Base-by-base conservation (phyloP, 2,329 filamentous ascomycete genomes). In the Neophaeococcomyces aloes region DNA sequence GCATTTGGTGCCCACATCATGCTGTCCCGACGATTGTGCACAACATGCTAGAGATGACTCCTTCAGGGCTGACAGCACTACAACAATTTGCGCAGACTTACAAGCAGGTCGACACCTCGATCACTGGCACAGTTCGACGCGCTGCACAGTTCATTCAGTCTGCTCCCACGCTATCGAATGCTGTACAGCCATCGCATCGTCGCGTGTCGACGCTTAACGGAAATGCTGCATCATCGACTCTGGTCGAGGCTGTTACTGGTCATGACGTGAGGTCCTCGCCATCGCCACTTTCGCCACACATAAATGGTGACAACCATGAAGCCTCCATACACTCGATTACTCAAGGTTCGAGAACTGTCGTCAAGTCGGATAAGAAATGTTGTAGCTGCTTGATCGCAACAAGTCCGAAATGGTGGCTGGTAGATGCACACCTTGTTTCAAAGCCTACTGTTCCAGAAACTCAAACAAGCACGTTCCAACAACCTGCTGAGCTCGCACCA, bases 71-170 rank as follows among this genome's bases (percentile, higher is more conserved):
- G 42, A 93, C 81, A 54, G 86, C 85, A 7, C 67, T 98, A 38
- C 87, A 95, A 61, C 71, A 94, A 19, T 98, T 84, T 60, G 85
- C 83, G 34, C 81, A 82, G 53, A 87, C 81, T 46, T 95, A 86
- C 69, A 98, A 98, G 63, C 89, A 96, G 64, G 89, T 91, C 7
- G 91, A 98, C 59, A 74, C 89, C 31, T 78, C 84, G 2, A 68
- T 95, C 54, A 95, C 88, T 2, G 91, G 91, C 21, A 95, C 89
- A 14, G 86, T 91, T 17, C 82, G 91, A 43, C 95, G 94, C 64
- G 89, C 91, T 17, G 91, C 86, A 47, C 74, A 91, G 59, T 57
- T 68, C 58, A 59, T 67, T 55, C 55, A 66, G 55, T 53, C 66
- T 53, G 56, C 62, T 48, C 39, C 60, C 18, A 53, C 58, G 14